Base-by-base conservation (phyloP, 2,329 filamentous ascomycete species). In the Epichloe typhina region DNA sequence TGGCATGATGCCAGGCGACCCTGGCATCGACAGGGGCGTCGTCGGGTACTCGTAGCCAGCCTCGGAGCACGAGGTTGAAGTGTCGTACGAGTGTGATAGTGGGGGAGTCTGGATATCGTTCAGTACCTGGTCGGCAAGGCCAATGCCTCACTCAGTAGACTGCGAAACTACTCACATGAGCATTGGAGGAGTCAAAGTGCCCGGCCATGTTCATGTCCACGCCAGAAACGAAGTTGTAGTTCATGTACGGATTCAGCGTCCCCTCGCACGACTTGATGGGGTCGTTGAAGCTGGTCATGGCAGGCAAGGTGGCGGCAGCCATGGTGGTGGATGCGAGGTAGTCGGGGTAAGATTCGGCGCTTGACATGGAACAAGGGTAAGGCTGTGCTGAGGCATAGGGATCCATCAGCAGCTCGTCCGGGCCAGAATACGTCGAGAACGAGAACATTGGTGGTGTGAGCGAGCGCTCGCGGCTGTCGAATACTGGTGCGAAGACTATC, bases 11-110 rank as follows among this genome's bases (percentile, higher is more conserved):
- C 74, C 75, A 42, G 84, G 84, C 43, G 83, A 86, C 45, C 75
- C 76, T 35, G 83, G 82, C 78, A 87, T 82, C n/a, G 83, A 86
- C 56, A 84, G 70, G 54, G 84, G 84, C 49, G 84, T 88, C 42
- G 77, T 78, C 38, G 83, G 84, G 67, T 82, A 82, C 56, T 81
- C 76, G 62, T 77, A 82, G 52, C 76, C 75, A 54, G 74, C 70
- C 58, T 83, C 79, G 35, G 79, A 82, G 65, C 78, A 80, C 60
- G 72, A 74, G 54, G 77, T 70, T 49, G 82, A 86, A 64, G 81
- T 77, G 60, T 86, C 82, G 65, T 82, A 86, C 31, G 81, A 84
- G 64, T 85, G 83, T 61, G 83, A 85, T 59, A 88, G 78, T 62
- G 85, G 82, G 69, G 85, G 85, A 66, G 85, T 88, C 85, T 89